Base-by-base conservation (phyloP, 1,139 yeast genomes). In the Keqinozyma sinolaborantium region DNA sequence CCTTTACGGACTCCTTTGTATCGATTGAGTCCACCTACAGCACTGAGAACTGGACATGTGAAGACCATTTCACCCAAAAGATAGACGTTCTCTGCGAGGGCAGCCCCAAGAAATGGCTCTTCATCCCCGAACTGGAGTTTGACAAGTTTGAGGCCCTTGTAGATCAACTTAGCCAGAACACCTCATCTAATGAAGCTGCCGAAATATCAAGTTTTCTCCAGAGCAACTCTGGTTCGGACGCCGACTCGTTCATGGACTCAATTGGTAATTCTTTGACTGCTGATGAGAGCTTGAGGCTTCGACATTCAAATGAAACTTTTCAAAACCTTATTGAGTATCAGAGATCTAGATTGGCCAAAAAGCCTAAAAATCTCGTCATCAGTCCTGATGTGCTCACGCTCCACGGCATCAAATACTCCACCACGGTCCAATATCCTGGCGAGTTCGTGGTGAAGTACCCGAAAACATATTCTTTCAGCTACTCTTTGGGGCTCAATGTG, bases 71-170 rank as follows among this genome's bases (percentile, higher is more conserved):
- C 51, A 62, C 88, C 1, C 83, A 83, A 38, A 60, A 74, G 7
- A 64, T 77, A 16, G 82, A 81, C 49, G 84, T 74, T 45, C 85
- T 79, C 40, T 84, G 83, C 44, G 56, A 73, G 33, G 95, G 95
- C 6, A 81, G 80, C 4, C 59, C 73, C 16, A 81, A 79, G 48
- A 60, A 81, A n/a, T 84, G 95, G 95, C 85, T 82, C 46, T 77
- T 87, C 27, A 73, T 88, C 13, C 82, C 92, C 0, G 87, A 84
- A n/a, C 64, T 64, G 41, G 79, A 78, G 34, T 77, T 80, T 31
- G 74, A 63, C 6, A 72, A 71, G 38, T 85, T 81, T 50, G 95
- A 87, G 48, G 41, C 45, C 1, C 56, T 79, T 15, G 15, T 62
- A 1, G 29, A 27, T 7, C 7, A 7, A 7, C 10, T 18, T 7